Percentiles rank a stretch among this genome's conserved stretches.
These are phyloP conservation scores for Talaromyces piceae DNA, from an alignment of 2,329 filamentous ascomycete species.

Conservation along the genomic window DNA sequence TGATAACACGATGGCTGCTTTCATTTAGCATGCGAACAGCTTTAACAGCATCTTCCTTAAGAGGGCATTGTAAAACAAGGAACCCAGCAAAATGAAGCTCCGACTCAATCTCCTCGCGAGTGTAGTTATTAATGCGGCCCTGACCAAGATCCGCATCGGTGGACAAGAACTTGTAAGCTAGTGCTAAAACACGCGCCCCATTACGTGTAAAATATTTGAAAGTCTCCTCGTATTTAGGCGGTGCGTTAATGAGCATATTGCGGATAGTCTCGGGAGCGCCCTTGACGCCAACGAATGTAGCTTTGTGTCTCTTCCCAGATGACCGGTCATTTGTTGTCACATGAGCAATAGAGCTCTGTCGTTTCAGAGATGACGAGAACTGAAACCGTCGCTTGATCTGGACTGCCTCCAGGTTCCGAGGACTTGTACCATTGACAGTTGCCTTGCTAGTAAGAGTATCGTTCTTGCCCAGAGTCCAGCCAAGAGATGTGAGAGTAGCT, in stretches of 20 bases:
- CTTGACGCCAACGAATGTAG: slow-evolving; percentile 92
- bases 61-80: slow-evolving; percentile 84
- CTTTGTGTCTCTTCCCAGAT: slow-evolving; percentile 67
- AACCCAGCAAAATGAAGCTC: slow-evolving; percentile 88
- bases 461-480: slow-evolving; percentile 87
- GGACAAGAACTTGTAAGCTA: slow-evolving; percentile 89
- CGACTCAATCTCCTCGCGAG: slow-evolving; percentile 84
- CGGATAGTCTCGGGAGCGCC: slow-evolving; percentile 95
- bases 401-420: slow-evolving; percentile 58
- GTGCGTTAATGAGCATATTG: slow-evolving; percentile 78
- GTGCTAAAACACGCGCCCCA: slow-evolving; percentile 84
- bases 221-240: slow-evolving; percentile 89
- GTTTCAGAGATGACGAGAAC: slow-evolving; percentile 92
- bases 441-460: slow-evolving; percentile 69
- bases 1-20: slow-evolving; percentile 95
- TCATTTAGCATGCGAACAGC: slow-evolving; percentile 96
- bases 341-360: slow-evolving; percentile 88
- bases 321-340: slow-evolving; percentile 64
- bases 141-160: slow-evolving; percentile 73
- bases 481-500: slow-evolving; percentile 79
- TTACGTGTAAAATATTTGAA: slow-evolving; percentile 97
- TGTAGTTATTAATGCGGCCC: slow-evolving; percentile 82
- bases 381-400: slow-evolving; percentile 97
- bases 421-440: slow-evolving; percentile 32
- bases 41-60: slow-evolving; percentile 93